phyloP scores from a whole-genome alignment of 371 early-diverging fungal species.

The Mortierella sp. region DNA sequence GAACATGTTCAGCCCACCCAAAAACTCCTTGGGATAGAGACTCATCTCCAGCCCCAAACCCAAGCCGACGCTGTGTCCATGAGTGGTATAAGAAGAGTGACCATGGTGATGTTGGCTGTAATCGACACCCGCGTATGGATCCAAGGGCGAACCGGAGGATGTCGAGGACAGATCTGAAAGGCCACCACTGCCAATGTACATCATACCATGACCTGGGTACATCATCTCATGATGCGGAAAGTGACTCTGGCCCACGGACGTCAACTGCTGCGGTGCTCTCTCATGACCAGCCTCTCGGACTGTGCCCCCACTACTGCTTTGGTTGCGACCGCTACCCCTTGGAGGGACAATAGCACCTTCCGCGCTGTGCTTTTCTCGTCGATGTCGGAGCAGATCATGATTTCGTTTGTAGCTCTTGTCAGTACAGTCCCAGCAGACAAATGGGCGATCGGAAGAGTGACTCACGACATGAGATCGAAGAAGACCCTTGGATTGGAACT shows the following conservation, averaged over 20 bases:
- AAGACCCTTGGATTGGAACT: constrained; percentile 41
- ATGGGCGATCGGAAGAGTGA: constrained; percentile 40
- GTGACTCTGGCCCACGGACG: constrained; percentile 15
- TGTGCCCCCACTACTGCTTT: background rate
- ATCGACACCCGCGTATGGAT: constrained; percentile 6
- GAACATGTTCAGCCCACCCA: background rate
- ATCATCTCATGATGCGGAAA: constrained; percentile 14
- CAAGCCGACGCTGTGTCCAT: background rate
- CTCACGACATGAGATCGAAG: constrained; percentile 49
- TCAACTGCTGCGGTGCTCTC: constrained; percentile 6
- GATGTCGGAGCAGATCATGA: constrained; percentile 46
- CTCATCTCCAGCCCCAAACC: constrained; percentile 5
- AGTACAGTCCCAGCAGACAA: constrained; percentile 40
- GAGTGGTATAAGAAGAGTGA: constrained; percentile 4
- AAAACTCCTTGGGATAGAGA: constrained; percentile 1
- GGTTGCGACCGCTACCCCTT: constrained; percentile 28
- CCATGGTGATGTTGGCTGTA: constrained; percentile 8
- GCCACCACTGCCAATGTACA: constrained; percentile 11
- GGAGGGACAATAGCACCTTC: constrained; percentile 22
- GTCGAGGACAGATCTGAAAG: constrained; percentile 10
- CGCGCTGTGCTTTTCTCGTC: constrained; percentile 44
- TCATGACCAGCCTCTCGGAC: background rate
- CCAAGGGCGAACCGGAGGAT: constrained; percentile 16
- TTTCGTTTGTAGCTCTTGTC: constrained; percentile 53
- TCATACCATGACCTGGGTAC: constrained; percentile 12